phyloP scores from a whole-genome alignment of 805 yeast species.

The Candida glaebosa region DNA sequence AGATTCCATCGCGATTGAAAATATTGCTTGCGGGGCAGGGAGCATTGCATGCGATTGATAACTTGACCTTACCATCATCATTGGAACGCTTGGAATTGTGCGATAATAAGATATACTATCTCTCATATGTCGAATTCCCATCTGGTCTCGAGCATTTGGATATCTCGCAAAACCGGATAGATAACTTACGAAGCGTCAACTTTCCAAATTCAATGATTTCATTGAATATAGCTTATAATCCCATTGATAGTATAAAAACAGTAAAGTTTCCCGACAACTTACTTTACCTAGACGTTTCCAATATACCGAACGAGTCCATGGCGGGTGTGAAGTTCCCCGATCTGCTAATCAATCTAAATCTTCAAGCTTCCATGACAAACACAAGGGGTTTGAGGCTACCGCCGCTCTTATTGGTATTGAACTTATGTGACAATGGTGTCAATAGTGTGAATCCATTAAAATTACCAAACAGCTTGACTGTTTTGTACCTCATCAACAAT shows the following conservation, averaged over 20 bases:
- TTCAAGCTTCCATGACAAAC: slow-evolving; percentile 43
- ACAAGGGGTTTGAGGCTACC: slow-evolving; percentile 43
- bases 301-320: slow-evolving; percentile 45
- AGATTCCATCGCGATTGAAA: slow-evolving; percentile 30
- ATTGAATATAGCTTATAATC: slow-evolving; percentile 34
- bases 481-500: slow-evolving; percentile 34
- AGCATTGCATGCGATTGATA: slow-evolving; percentile 32
- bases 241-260: slow-evolving; percentile 41
- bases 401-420: slow-evolving; percentile 23
- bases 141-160: slow-evolving; percentile 25
- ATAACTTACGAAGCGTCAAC: slow-evolving; percentile 31
- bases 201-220: slow-evolving; percentile 31
- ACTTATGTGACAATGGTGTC: slow-evolving; percentile 38
- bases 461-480: slow-evolving; percentile 38
- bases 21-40: slow-evolving; percentile 32
- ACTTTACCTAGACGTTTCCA: slow-evolving; percentile 35
- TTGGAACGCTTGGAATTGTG: slow-evolving; percentile 31
- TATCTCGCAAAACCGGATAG: slow-evolving; percentile 38
- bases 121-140: slow-evolving; percentile 39
- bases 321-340: slow-evolving; percentile 46
- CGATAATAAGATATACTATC: slow-evolving; percentile 36
- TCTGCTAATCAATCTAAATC: slow-evolving; percentile 29
- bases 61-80: slow-evolving; percentile 29
- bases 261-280: slow-evolving; percentile 37
- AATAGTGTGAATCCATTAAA: slow-evolving; percentile 44